These are phyloP conservation scores for Lotus japonicus DNA, from an alignment of 306 rosid genomes.

Conservation along the genomic window DNA sequence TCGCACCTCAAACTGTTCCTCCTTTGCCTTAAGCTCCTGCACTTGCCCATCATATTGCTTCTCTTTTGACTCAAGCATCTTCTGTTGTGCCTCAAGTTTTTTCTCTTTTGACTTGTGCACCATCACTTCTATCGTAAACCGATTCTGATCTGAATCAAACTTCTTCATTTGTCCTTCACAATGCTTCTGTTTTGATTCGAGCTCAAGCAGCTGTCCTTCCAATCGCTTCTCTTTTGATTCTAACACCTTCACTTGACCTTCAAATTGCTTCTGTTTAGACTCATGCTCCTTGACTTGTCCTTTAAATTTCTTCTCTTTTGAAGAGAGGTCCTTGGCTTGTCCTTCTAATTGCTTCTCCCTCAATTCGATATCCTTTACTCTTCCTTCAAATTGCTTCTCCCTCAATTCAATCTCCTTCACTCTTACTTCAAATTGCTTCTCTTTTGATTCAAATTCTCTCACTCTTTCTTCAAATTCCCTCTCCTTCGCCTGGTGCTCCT, in stretches of 20 bases:
- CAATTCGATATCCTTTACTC: too few relatives aligned
- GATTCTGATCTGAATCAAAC: not conserved
- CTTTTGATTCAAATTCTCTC: too few relatives aligned
- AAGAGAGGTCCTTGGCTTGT: not conserved
- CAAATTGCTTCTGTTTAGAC: conserved; percentile 11
- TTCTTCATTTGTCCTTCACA: not conserved
- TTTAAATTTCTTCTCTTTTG: not conserved
- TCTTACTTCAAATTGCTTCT: too few relatives aligned
- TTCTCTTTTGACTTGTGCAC: conserved; percentile 16
- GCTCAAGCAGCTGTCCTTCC: conserved; percentile 4
- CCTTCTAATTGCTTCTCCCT: not conserved
- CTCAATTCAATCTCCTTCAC: too few relatives aligned
- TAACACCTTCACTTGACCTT: not conserved
- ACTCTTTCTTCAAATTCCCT: too few relatives aligned
- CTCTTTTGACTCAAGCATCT: not conserved
- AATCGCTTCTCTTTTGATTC: not conserved
- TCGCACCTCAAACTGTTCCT: not conserved
- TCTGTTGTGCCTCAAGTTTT: not conserved
- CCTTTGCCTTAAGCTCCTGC: not conserved
- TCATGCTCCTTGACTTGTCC: conserved; percentile 1
- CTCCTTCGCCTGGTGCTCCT: not conserved
- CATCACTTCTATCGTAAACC: too few relatives aligned
- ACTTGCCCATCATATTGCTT: not conserved
- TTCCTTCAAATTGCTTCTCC: too few relatives aligned
- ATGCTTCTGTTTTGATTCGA: conserved; percentile 9